Conservation (phyloP, 2,329 filamentous ascomycete genomes). For the Mycosphaerella sp. region DNA sequence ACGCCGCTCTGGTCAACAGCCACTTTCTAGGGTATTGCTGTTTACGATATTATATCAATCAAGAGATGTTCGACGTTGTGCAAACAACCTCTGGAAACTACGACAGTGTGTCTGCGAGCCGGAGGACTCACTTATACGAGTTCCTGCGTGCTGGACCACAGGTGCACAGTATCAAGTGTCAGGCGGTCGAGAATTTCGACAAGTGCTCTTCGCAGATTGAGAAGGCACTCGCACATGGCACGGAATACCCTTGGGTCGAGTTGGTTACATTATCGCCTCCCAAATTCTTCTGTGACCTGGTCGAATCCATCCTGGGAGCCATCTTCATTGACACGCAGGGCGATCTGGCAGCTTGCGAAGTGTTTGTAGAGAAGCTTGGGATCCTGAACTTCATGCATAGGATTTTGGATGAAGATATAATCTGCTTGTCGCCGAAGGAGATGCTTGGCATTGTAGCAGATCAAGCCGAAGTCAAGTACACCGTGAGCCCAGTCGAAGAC, state of each 20-base stretch:
- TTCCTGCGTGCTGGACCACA: slow-evolving; percentile 33
- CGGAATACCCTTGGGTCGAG: slow-evolving; percentile 68
- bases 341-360: slow-evolving; percentile 52
- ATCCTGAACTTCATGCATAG: slow-evolving; percentile 58
- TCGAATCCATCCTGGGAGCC: slow-evolving; percentile 75
- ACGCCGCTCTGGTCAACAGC: slow-evolving; percentile 71
- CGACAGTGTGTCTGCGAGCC: neutral
- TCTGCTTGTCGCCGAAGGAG: slow-evolving; percentile 59
- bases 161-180: slow-evolving; percentile 45
- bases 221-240: slow-evolving; percentile 45
- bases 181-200: slow-evolving; percentile 44
- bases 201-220: slow-evolving; percentile 47
- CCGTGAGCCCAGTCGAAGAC: neutral
- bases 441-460: slow-evolving; percentile 56
- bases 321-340: slow-evolving; percentile 73
- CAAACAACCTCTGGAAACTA: slow-evolving; percentile 6
- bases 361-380: slow-evolving; percentile 58
- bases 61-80: slow-evolving; percentile 31
- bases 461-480: slow-evolving; percentile 51
- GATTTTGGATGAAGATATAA: slow-evolving; percentile 52
- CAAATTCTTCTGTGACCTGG: slow-evolving; percentile 78
- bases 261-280: slow-evolving; percentile 59
- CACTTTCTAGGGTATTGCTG: slow-evolving; percentile 72
- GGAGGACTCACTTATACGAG: slow-evolving; percentile 25
- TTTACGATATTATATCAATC: slow-evolving; percentile 50